Percentiles rank a stretch among this genome's conserved stretches.
Evolutionary conservation across 805 yeast genomes (phyloP).

Genomic region (Spathaspora passalidarum): DNA sequence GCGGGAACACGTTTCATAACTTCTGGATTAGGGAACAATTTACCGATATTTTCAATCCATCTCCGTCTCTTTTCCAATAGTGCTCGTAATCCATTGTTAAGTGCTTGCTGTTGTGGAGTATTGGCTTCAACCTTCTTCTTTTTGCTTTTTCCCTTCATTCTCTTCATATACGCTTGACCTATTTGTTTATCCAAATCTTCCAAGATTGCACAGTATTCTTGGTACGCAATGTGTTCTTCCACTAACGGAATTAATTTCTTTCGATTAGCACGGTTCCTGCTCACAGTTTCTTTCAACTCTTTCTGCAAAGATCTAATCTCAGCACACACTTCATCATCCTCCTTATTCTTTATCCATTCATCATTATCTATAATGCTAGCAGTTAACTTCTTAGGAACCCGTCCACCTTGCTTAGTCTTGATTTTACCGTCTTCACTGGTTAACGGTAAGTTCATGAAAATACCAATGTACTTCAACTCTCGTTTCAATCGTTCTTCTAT

Average conservation of each 20-base stretch:
- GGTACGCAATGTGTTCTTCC: constrained; percentile 91
- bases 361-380: constrained; percentile 49
- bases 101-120: constrained; percentile 60
- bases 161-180: constrained; percentile 85
- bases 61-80: constrained; percentile 79
- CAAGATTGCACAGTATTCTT: constrained; percentile 83
- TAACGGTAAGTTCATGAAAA: constrained; percentile 60
- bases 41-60: constrained; percentile 90
- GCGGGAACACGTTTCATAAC: constrained; percentile 75
- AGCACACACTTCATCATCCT: constrained; percentile 91
- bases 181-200: constrained; percentile 96
- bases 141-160: constrained; percentile 72
- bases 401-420: constrained; percentile 20
- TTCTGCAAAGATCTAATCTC: constrained; percentile 75
- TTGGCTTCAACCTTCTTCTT: constrained; percentile 47
- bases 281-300: constrained; percentile 58
- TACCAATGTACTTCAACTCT: constrained; percentile 87
- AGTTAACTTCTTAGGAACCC: constrained; percentile 17
- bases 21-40: constrained; percentile 65
- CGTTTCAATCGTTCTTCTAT: constrained; percentile 86
- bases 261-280: constrained; percentile 66
- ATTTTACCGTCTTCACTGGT: constrained; percentile 32
- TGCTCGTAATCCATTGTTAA: constrained; percentile 74
- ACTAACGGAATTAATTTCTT: constrained; percentile 63
- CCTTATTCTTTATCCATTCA: constrained; percentile 73